phyloP scores from a whole-genome alignment of 306 rosid genomes.

The Alnus glutinosa region DNA sequence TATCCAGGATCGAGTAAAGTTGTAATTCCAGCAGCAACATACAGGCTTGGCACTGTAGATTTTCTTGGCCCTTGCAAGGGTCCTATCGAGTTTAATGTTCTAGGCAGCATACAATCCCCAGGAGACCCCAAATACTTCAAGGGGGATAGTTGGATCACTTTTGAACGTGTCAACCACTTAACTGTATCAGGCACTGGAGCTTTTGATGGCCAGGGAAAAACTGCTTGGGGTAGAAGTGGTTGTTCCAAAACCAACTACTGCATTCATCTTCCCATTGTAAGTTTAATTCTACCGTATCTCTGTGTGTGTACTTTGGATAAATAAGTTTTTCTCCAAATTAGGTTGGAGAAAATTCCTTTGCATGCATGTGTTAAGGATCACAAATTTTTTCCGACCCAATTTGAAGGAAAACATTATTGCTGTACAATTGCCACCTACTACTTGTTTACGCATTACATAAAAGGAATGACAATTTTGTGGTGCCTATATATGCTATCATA shows the following conservation, averaged over 20 bases:
- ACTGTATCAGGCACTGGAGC: conserved; percentile 46
- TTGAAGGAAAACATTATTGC: no score
- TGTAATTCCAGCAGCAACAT: conserved; percentile 24
- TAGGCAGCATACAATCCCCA: conserved; percentile 43
- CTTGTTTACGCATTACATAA: not conserved
- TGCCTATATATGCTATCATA: not conserved
- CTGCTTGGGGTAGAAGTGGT: conserved; percentile 36
- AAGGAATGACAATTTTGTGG: not conserved
- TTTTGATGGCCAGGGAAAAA: conserved; percentile 50
- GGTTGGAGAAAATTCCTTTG: no score
- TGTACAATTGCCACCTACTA: no score
- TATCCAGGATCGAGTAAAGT: conserved; percentile 9
- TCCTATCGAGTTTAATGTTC: conserved; percentile 25
- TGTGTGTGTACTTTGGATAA: no score
- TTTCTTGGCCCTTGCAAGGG: conserved; percentile 49
- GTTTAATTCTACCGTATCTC: not conserved
- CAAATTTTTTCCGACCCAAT: no score
- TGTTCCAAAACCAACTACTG: conserved; percentile 31
- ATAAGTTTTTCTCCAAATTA: no score
- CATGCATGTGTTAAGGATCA: no score
- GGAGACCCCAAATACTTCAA: not conserved
- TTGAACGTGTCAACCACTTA: conserved; percentile 27
- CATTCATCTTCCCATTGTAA: conserved; percentile 30
- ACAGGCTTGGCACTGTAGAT: not conserved
- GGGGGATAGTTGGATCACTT: conserved; percentile 39